These are phyloP conservation scores for Ophiostoma piceae DNA, from an alignment of 2,329 filamentous ascomycete genomes.

Conservation along the genomic window DNA sequence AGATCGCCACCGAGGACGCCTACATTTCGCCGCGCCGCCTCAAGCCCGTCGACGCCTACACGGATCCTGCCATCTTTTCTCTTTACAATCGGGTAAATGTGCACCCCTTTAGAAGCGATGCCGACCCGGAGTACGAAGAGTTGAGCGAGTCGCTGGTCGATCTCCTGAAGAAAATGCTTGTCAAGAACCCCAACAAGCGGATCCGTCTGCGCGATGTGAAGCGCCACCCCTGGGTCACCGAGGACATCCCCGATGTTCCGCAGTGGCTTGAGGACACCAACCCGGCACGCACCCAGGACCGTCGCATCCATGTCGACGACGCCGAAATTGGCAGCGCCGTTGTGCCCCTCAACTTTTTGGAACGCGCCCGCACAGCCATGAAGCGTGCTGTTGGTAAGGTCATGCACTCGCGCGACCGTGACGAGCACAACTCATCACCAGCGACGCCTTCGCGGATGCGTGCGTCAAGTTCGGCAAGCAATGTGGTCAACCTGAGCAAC, in stretches of 20 bases:
- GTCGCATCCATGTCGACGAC: slow-evolving; percentile 86
- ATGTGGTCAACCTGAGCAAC: slow-evolving; percentile 51
- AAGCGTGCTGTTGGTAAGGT: slow-evolving; percentile 62
- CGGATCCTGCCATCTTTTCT: slow-evolving; percentile 50
- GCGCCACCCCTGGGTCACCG: slow-evolving; percentile 83
- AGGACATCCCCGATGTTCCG: slow-evolving; percentile 67
- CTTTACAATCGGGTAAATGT: slow-evolving; percentile 54
- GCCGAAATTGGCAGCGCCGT: slow-evolving; percentile 87
- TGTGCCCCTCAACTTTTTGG: slow-evolving; percentile 79
- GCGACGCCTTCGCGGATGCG: slow-evolving; percentile 42
- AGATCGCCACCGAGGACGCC: slow-evolving; percentile 87
- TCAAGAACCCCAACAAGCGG: slow-evolving; percentile 81
- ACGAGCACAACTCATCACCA: slow-evolving; percentile 35
- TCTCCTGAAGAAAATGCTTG: slow-evolving; percentile 70
- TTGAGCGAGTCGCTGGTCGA: slow-evolving; percentile 76
- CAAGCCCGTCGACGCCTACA: slow-evolving; percentile 63
- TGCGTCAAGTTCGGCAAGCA: slow-evolving; percentile 56
- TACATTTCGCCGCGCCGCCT: slow-evolving; percentile 80
- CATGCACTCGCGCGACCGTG: slow-evolving; percentile 56
- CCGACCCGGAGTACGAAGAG: slow-evolving; percentile 77
- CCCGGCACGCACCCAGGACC: slow-evolving; percentile 69
- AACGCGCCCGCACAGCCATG: slow-evolving; percentile 74
- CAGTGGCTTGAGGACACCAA: slow-evolving; percentile 94
- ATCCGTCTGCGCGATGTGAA: slow-evolving; percentile 91
- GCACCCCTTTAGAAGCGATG: slow-evolving; percentile 67